Conservation (phyloP, 345 rosid genomes). For the Cardamine resedifolia region DNA sequence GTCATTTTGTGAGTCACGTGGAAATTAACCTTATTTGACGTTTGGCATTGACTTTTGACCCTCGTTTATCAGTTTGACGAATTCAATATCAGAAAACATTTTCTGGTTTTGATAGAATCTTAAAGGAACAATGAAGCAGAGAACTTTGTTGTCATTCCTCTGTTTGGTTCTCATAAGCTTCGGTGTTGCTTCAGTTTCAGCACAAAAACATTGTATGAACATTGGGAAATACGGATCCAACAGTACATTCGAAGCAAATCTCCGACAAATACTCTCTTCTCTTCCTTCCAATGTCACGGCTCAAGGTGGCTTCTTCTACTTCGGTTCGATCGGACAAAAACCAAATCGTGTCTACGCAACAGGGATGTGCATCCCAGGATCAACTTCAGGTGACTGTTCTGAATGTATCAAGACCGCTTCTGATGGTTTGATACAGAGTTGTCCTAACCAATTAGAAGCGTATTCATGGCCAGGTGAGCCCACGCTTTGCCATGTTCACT, state of each 20-base stretch:
- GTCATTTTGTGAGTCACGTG: no score
- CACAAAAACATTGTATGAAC: background rate
- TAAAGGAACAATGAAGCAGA: background rate
- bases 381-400: slow-evolving; percentile 10
- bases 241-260: slow-evolving; percentile 25
- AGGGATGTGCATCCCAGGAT: slow-evolving; percentile 27
- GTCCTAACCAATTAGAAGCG: slow-evolving; percentile 27
- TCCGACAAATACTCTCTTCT: slow-evolving; percentile 6
- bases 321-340: slow-evolving; percentile 17
- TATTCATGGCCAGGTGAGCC: background rate
- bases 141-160: background rate
- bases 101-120: no score
- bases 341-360: slow-evolving; percentile 19
- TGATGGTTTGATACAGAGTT: background rate
- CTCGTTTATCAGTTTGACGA: no score
- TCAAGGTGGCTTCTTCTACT: slow-evolving; percentile 31
- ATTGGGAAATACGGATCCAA: slow-evolving; percentile 28
- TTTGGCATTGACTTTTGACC: no score
- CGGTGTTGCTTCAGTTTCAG: background rate
- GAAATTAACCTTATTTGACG: no score
- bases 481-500: slow-evolving; percentile 35
- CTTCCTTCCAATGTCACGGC: slow-evolving; percentile 22
- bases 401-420: slow-evolving; percentile 3
- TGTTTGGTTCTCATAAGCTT: background rate
- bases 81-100: no score